Evolutionary conservation across 2,329 filamentous ascomycete genomes (phyloP).

Genomic region (Fusarium sp.): DNA sequence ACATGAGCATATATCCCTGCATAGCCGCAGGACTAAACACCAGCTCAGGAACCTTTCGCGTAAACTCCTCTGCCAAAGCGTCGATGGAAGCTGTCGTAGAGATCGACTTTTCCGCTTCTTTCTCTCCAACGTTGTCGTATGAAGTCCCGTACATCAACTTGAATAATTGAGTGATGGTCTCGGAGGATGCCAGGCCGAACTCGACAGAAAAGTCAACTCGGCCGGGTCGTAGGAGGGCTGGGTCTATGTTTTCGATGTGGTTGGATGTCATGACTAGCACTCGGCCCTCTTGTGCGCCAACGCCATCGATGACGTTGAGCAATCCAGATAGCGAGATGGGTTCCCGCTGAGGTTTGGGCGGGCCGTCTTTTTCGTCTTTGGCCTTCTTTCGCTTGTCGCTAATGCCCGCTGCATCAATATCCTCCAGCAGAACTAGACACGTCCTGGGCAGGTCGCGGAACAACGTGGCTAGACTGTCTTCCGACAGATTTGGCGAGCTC

Average conservation of each 20-base stretch:
- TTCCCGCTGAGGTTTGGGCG: conserved; percentile 8
- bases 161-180: conserved; percentile 17
- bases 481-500: conserved; percentile 13
- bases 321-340: conserved; percentile 67
- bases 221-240: conserved; percentile 21
- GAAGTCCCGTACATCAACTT: conserved; percentile 22
- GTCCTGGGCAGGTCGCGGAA: conserved; percentile 20
- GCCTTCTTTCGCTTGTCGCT: conserved; percentile 16
- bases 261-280: conserved; percentile 81
- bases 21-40: conserved; percentile 38
- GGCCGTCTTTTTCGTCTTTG: not conserved
- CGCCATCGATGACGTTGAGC: conserved; percentile 77
- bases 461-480: conserved; percentile 25
- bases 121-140: not conserved
- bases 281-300: conserved; percentile 74
- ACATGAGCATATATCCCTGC: conserved; percentile 35
- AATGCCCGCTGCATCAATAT: conserved; percentile 32
- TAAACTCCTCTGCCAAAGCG: conserved; percentile 20
- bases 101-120: not conserved
- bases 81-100: not conserved
- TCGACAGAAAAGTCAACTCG: conserved; percentile 27
- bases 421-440: conserved; percentile 34
- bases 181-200: conserved; percentile 23
- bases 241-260: conserved; percentile 46
- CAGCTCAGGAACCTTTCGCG: conserved; percentile 19